Conservation (phyloP, 208 protist genomes). For the Leptomonas pyrrhocoris region DNA sequence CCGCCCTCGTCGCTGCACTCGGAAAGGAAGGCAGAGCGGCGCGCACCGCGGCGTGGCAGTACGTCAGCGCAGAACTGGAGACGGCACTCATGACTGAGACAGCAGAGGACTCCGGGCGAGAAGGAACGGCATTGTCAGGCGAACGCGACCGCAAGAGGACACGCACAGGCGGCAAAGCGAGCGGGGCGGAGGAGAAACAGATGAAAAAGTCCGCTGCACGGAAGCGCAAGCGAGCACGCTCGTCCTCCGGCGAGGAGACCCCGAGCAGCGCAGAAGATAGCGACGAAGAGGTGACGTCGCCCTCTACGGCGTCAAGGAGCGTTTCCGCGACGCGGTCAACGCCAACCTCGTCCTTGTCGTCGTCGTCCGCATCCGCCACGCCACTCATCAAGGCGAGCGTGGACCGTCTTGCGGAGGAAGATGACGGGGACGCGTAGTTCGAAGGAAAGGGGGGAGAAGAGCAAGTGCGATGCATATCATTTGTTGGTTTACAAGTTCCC, state of each 20-base stretch:
- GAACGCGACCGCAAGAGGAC: background rate
- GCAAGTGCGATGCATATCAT: too few relatives aligned
- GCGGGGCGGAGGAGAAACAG: background rate
- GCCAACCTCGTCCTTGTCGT: background rate
- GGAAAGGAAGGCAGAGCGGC: background rate
- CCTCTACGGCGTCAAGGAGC: background rate
- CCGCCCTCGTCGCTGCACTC: background rate
- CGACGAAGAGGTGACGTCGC: background rate
- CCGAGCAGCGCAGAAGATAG: background rate
- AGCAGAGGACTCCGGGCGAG: background rate
- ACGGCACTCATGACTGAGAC: slow-evolving; percentile 19
- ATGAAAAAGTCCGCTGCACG: background rate
- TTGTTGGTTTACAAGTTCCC: too few relatives aligned
- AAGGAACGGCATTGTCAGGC: background rate
- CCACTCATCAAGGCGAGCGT: background rate
- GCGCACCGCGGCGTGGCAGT: background rate
- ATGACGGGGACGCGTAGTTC: background rate
- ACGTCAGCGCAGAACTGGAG: slow-evolving; percentile 13
- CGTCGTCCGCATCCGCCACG: background rate
- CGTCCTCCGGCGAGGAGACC: background rate
- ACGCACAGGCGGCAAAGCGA: background rate
- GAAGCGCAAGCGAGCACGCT: slow-evolving; percentile 16
- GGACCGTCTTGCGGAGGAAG: background rate
- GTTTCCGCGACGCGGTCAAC: background rate
- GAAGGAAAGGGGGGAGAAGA: background rate